Percentiles rank a stretch among this genome's conserved stretches.
phyloP scores from a whole-genome alignment of 495 filamentous ascomycete species.

The Trypethelium eluteriae region DNA sequence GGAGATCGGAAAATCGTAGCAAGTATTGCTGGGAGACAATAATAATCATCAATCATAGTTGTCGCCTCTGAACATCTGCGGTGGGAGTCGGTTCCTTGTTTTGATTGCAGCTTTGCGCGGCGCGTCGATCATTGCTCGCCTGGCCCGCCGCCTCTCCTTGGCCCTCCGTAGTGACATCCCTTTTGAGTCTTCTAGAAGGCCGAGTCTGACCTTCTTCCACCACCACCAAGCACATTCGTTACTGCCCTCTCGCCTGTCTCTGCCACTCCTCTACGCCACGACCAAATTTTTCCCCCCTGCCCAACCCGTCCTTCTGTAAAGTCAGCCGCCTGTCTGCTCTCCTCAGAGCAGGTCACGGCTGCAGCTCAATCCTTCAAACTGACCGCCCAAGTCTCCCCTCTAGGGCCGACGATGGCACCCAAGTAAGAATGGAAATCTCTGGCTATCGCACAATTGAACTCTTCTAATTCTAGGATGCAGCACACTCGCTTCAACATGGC shows the following conservation, averaged over 20 bases:
- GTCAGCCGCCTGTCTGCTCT: slow-evolving; percentile 8
- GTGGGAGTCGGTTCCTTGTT: neutral
- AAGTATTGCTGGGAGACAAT: neutral
- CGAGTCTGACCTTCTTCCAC: slow-evolving; percentile 10
- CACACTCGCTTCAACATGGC: slow-evolving; percentile 52
- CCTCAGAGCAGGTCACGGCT: neutral
- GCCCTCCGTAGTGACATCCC: slow-evolving; percentile 5
- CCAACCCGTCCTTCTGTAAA: neutral
- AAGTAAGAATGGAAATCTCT: neutral
- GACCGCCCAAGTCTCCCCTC: neutral
- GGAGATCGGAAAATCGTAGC: neutral
- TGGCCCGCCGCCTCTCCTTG: neutral
- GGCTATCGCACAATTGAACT: neutral
- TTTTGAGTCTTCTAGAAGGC: slow-evolving; percentile 6
- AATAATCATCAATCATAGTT: neutral
- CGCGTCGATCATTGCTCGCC: slow-evolving; percentile 4
- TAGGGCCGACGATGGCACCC: slow-evolving; percentile 4
- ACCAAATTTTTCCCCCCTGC: neutral
- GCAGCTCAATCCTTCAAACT: neutral
- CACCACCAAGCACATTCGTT: slow-evolving; percentile 1
- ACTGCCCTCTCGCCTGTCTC: neutral
- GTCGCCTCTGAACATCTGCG: neutral
- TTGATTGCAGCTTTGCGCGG: slow-evolving; percentile 8
- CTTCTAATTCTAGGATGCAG: neutral
- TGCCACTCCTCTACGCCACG: neutral